phyloP scores from a whole-genome alignment of 208 protist genomes.

The Crithidia thermophila region DNA sequence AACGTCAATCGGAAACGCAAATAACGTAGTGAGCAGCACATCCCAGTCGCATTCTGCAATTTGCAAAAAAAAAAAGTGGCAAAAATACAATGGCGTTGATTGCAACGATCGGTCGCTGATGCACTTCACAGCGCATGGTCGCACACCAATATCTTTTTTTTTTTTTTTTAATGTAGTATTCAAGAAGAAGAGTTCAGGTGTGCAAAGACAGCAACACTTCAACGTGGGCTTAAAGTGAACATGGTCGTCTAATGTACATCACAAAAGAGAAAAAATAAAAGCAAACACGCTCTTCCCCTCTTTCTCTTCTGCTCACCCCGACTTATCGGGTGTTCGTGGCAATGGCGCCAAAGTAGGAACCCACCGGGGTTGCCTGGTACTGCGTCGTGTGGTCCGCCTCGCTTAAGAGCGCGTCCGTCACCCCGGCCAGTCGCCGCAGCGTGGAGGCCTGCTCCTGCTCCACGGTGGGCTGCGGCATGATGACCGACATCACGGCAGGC shows the following conservation, averaged over 20 bases:
- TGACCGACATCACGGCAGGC: slow-evolving; percentile 32
- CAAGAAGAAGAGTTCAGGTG: no score
- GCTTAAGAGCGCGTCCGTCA: slow-evolving; percentile 48
- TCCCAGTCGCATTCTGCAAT: no score
- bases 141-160: no score
- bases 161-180: no score
- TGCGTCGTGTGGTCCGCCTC: slow-evolving; percentile 33
- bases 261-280: not conserved
- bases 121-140: no score
- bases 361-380: slow-evolving; percentile 38
- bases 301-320: not conserved
- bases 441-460: slow-evolving; percentile 57
- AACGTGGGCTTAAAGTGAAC: no score
- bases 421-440: slow-evolving; percentile 67
- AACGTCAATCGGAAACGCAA: not conserved
- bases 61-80: no score
- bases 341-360: slow-evolving; percentile 50
- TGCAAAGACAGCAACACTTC: no score
- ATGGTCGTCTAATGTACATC: no score
- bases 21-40: not conserved
- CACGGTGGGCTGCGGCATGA: slow-evolving; percentile 62
- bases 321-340: slow-evolving; percentile 12
- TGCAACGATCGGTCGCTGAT: no score
- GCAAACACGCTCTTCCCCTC: not conserved
- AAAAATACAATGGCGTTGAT: no score